Evolutionary conservation across 495 filamentous ascomycete genomes (phyloP), one percentile per base, ranked within the genome.

Genomic region (Margaritispora aquatica): DNA sequence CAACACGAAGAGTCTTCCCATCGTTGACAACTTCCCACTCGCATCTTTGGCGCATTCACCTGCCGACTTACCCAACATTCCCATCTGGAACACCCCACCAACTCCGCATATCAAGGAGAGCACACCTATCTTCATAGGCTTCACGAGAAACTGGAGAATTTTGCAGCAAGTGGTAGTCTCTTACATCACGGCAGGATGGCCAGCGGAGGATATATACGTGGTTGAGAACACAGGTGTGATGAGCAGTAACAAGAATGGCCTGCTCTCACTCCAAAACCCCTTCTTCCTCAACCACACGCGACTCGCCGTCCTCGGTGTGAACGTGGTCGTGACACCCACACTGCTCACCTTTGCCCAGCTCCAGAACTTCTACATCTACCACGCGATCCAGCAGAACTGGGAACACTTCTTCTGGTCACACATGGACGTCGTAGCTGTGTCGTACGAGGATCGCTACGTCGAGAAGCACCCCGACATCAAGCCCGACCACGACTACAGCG

Each of bases 201-300:
- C 84, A 2, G 65, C 81, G 0, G 68, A 72, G 29, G 77, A 84
- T 60, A 85, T 87, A 60, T 81, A 79, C 57, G 75, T 86, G 1
- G 71, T 86, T 51, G 84, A 86, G 55, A 87, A 87, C 68, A 86
- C 81, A 1, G 84, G 84, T 1, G 76, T 77, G 31, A 82, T 85
- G 66, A 71, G 80, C 38, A 73, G 74, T 15, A 86, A 86, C 60
- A 63, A 67, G 22, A 68, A 74, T 11, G 78, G 80, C 1, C 68
- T 73, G 27, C 71, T 86, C 2, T 74, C 77, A 10, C 68, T 82
- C 0, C 80, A 85, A 58, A 85, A 86, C 61, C 82, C 83, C 13
- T 86, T 83, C 71, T 85, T 74, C 68, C 68, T 87, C 21, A 79
- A 84, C 68, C 79, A 86, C 66, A 71, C 73, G 0, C 69, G 73